Percentiles rank a stretch among this genome's conserved stretches.
Conservation (phyloP, 148 eudicot species). For the Heliosperma pusillum region DNA sequence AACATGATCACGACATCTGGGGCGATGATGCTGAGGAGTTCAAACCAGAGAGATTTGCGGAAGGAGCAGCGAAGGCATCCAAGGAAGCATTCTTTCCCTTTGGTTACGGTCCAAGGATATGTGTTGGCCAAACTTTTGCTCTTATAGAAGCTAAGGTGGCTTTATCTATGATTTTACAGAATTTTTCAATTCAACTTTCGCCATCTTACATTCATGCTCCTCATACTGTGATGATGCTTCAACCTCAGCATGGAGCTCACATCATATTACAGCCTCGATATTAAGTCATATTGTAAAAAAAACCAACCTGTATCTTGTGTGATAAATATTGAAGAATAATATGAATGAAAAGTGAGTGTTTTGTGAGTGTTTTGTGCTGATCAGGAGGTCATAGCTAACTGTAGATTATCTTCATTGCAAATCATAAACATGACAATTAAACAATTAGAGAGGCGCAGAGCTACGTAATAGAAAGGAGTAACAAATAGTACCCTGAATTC, state of each 20-base stretch:
- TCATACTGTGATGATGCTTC: constrained; percentile 45
- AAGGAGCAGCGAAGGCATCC: constrained; percentile 40
- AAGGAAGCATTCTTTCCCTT: constrained; percentile 54
- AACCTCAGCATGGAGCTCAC: constrained; percentile 63
- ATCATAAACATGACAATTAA: not conserved
- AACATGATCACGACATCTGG: constrained; percentile 48
- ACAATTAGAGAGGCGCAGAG: not conserved
- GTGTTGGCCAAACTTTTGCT: constrained; percentile 50
- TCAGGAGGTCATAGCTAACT: not conserved
- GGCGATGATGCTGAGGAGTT: constrained; percentile 47
- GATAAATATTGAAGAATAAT: not conserved
- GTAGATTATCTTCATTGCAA: not conserved
- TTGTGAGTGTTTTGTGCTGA: not conserved
- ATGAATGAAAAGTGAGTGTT: not conserved
- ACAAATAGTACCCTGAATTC: not conserved
- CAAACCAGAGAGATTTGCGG: constrained; percentile 48
- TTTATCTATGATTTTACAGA: constrained; percentile 42
- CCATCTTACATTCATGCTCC: constrained; percentile 59
- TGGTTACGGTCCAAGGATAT: constrained; percentile 47
- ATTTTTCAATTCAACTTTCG: constrained; percentile 42
- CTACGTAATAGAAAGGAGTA: not conserved
- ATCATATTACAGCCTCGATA: constrained; percentile 26
- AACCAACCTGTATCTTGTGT: constrained; percentile 4
- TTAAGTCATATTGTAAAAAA: not conserved
- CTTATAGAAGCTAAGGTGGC: constrained; percentile 49